Conservation (phyloP, 306 rosid species). For the Mimosa bimucronata region DNA sequence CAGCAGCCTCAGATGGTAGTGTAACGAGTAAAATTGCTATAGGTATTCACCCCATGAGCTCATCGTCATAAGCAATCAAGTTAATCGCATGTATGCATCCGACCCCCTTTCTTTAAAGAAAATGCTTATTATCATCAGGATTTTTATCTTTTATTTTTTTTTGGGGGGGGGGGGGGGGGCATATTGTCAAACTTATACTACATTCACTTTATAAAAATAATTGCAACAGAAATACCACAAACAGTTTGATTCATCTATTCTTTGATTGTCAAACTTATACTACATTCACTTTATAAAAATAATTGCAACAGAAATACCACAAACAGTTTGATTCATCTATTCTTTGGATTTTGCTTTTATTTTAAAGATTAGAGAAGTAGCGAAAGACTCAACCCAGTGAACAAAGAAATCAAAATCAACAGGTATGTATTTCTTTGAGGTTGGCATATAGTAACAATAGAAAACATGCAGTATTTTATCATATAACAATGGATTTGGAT, state of each 20-base stretch:
- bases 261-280: not conserved
- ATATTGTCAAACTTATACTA: not conserved
- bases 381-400: not conserved
- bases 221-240: not conserved
- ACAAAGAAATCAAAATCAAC: not conserved
- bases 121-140: too few relatives aligned
- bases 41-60: not conserved
- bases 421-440: not conserved
- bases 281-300: not conserved
- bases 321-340: not conserved
- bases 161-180: not conserved
- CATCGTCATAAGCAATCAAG: too few relatives aligned
- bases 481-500: not conserved
- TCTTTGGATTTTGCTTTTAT: not conserved
- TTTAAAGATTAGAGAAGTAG: not conserved
- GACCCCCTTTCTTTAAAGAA: too few relatives aligned
- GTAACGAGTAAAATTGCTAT: not conserved
- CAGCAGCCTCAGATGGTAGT: constrained; percentile 9
- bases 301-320: not conserved
- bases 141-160: too few relatives aligned
- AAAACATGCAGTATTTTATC: not conserved
- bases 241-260: not conserved
- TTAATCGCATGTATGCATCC: too few relatives aligned
- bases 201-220: not conserved
- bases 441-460: not conserved